Evolutionary conservation across 495 filamentous ascomycete genomes (phyloP), one percentile per base, ranked within the genome.

Genomic region (Aspergillus coremiiformis): DNA sequence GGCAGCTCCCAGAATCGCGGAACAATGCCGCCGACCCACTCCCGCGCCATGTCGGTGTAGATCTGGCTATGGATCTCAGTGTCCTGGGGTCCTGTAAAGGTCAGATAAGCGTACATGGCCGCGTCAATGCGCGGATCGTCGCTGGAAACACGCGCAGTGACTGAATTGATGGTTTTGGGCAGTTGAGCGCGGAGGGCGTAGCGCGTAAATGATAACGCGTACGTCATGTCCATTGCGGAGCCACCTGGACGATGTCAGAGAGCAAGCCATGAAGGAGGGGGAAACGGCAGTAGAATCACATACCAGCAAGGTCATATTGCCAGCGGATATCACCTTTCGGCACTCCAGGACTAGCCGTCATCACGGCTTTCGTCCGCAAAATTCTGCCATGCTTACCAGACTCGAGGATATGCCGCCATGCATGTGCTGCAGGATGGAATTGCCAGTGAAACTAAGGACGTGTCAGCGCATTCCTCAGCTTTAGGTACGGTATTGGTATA

Each of bases 281-380:
- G 11, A 35, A 5, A 3, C 14, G 1, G 32, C 5, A 15, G n/a
- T 3, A 2, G 7, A 35, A 15, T 1, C 2, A n/a, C 6, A 5
- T n/a, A 35, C 32, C 32, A n/a, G 49, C 66, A 0, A 84, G 66
- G 3, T 72, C 62, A 52, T 78, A 84, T 19, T 71, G 53, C 65
- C 72, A 84, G 3, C 79, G 66, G 54, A 83, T 86, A 60, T 83
- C 72, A 21, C 77, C 70, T 5, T 62, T 39, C 0, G 63, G 52
- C 27, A 53, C 49, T 7, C 46, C 51, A 5, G 53, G 63, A 17
- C 49, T 52, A 11, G 58, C 50, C 2, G 60, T 59, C 59, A 67
- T 61, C 5, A 47, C 26, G 9, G 63, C 60, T 14, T 54, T 20
- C 6, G 66, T 62, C 12, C 61, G 52, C 7, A 63, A 42, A 23